Base-by-base conservation (phyloP, 352 stramenopile genomes). In the Phytophthora pseudosyringae region DNA sequence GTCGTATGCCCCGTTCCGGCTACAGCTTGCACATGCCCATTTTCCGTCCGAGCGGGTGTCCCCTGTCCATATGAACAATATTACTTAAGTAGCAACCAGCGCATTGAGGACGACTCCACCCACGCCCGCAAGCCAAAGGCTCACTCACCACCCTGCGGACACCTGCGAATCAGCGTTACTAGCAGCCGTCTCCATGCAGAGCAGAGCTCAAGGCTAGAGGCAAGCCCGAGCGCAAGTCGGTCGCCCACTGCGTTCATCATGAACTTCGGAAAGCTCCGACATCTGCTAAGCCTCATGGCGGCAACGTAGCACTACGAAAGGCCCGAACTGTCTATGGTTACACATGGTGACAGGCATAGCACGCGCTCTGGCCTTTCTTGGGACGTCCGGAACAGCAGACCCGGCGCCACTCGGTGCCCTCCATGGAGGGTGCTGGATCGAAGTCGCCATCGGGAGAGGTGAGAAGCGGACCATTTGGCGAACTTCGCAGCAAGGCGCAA, bases 121-220 rank as follows among this genome's bases (percentile, higher is more conserved):
- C n/a, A 67, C 15, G 28, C 15, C 11, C 12, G 51, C 58, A 33
- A 49, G 15, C 38, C 31, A 52, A 61, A 61, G 29, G 43, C 13
- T 45, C 40, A 10, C 11, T 47, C 41, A 3, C 16, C 4, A 54
- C 41, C 33, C 44, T 35, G 13, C 8, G 12, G 33, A 53, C 46
- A 55, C 26, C 51, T 26, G 31, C 10, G 59, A 46, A 68, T 68
- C 49, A 71, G 57, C 58, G 53, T 68, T 71, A 68, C 57, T 40
- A 49, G 18, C 12, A 5, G 11, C 9, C 31, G 16, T 43, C 15
- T 41, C 21, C 40, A 21, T 21, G 21, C 21, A 21, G 21, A 21
- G 21, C 21, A 21, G 15, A 41, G 26, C 44, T 38, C 13, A 36
- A 38, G 5, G n/a, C n/a, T n/a, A n/a, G n/a, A n/a, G n/a, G n/a